Evolutionary conservation across 495 filamentous ascomycete species (phyloP), one percentile per base, ranked within the genome.

Genomic region (Penicillium canescens): DNA sequence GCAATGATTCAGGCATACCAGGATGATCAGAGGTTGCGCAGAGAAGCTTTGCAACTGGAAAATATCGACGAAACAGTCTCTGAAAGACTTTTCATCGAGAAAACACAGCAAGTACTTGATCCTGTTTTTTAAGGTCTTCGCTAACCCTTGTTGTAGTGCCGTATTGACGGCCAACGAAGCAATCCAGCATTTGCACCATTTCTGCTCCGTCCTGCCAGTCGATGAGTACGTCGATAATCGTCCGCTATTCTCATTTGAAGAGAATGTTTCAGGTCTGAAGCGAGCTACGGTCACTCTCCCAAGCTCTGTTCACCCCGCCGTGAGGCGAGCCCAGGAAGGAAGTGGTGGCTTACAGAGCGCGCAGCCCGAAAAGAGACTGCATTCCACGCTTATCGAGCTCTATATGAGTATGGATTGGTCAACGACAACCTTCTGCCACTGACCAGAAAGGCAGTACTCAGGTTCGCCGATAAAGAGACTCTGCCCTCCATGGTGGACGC

Each of bases 351-450:
- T 5, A 88, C 86, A 1, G 90, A 96, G 65, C 83, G 78, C 36
- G 85, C 78, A 45, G 93, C 94, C 5, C 83, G 76, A 56, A 89
- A 86, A 56, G 94, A 97, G 62, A 86, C 90, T 3, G 89, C 91
- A 0, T 94, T 96, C 47, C 80, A 90, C 60, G 89, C 92, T 11
- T 96, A 93, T 62, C 69, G 79, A 23, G 78, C 77, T 3, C 77
- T 98, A 0, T 84, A 91, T 61, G 52, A 82, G 33, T 85, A 81
- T 37, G 86, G 87, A 0, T 72, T 96, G 20, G 69, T 97, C 18
- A 91, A 92, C 45, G 81, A 96, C 38, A 82, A 96, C 56, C 75
- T 97, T 1, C 73, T 96, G 49, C 93, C 94, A 1, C 31, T 71
- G 45, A 67, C 60, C 1, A 50, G 61, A 10, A 69, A 64, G 26